Conservation (phyloP, 495 filamentous ascomycete genomes). For the Annulohypoxylon maeteangense region DNA sequence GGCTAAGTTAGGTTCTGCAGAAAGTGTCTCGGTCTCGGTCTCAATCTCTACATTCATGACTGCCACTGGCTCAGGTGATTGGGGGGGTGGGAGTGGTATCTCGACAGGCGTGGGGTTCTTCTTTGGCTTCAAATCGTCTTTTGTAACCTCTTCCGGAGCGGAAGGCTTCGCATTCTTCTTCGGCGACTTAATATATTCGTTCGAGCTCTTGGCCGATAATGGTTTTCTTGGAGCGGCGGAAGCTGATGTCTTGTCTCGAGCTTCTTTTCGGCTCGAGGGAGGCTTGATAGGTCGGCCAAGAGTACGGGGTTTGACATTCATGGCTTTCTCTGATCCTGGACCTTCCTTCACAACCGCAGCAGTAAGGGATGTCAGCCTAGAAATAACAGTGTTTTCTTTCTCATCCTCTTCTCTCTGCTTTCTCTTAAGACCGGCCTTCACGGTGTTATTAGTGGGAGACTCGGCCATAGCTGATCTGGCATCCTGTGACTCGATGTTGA, state of each 20-base stretch:
- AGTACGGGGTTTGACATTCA: constrained; percentile 27
- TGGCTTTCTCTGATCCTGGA: constrained; percentile 31
- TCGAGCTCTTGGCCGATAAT: constrained; percentile 58
- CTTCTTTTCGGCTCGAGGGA: constrained; percentile 39
- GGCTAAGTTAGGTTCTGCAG: constrained; percentile 43
- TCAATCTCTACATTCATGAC: constrained; percentile 46
- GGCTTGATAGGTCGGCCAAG: constrained; percentile 47
- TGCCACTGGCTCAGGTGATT: constrained; percentile 24
- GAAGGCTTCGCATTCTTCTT: constrained; percentile 50
- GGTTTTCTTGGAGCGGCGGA: constrained; percentile 49
- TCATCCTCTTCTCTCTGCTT: constrained; percentile 49
- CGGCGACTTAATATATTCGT: constrained; percentile 57
- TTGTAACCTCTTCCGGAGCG: constrained; percentile 35
- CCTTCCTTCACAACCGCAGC: constrained; percentile 23
- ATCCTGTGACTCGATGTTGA: constrained; percentile 28
- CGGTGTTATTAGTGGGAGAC: constrained; percentile 20
- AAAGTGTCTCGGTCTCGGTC: constrained; percentile 40
- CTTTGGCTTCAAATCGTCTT: constrained; percentile 32
- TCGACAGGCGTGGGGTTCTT: constrained; percentile 34
- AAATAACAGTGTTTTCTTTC: constrained; percentile 45
- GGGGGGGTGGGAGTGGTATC: constrained; percentile 36
- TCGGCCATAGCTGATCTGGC: constrained; percentile 42
- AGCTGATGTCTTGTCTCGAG: constrained; percentile 41
- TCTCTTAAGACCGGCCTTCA: constrained; percentile 46
- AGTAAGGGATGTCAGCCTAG: constrained; percentile 13